Evolutionary conservation across 495 filamentous ascomycete genomes (phyloP), one percentile per base, ranked within the genome.

Genomic region (Penicillium roqueforti): DNA sequence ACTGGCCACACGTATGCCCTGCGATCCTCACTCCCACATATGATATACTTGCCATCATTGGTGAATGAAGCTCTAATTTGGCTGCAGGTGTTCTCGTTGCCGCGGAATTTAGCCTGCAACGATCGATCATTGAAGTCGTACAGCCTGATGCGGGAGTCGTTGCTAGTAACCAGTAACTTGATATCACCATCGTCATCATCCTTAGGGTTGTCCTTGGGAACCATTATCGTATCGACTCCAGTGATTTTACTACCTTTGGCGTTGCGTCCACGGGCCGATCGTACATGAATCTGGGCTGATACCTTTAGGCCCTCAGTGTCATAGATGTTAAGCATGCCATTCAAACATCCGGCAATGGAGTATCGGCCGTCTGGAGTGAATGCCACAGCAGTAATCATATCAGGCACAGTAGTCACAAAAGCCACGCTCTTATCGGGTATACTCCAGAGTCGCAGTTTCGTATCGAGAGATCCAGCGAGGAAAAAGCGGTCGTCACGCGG

Each of bases 211-310:
- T 78, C 77, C 4, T 76, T 72, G 6, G 87, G 87, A 39, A 82
- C 73, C 23, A 67, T 69, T 54, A 87, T 87, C 0, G 92, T 86
- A 59, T 95, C 85, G 40, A 99, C 95, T 22, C 91, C 91, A 0
- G 93, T 97, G 60, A 99, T 95, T 70, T 97, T 98, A 70, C 89
- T 96, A 8, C 93, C 92, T 68, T 93, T 96, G 1, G 92, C 88
- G 60, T 97, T 97, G 62, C 89, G 88, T 1, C 93, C 95, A 26
- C 90, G 83, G 13, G 89, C 86, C 4, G 91, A 96, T 45, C 90
- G 82, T 19, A 96, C 92, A 57, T 96, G 91, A 18, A 97, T 83
- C 62, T 96, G 90, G 5, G 83, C 84, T 55, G 86, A 82, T 32
- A 85, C 83, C 62, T 89, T 95, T 41, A 99, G 70, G 0, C 91